Conservation (phyloP, 495 filamentous ascomycete genomes). For the Thermothielavioides terrestris region DNA sequence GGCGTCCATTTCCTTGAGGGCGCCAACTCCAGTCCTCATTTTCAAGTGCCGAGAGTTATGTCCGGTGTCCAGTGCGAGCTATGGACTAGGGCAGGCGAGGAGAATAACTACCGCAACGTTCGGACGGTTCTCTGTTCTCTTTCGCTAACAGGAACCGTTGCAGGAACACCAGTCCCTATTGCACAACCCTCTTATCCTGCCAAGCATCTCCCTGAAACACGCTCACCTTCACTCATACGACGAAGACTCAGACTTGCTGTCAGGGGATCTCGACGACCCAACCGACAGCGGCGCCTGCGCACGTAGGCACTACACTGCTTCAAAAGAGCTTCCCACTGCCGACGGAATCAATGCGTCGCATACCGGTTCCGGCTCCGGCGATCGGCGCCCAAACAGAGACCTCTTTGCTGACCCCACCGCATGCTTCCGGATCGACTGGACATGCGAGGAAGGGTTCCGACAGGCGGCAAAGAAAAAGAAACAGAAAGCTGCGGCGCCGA, state of each 20-base stretch:
- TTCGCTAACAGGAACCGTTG: constrained; percentile 1
- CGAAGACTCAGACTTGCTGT: constrained; percentile 5
- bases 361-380: not conserved
- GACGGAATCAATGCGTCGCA: not conserved
- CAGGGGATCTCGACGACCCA: constrained; percentile 7
- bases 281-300: constrained; percentile 18
- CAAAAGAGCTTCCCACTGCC: not conserved
- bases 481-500: constrained; percentile 11
- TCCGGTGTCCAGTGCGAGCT: no score
- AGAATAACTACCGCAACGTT: no score
- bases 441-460: constrained; percentile 37
- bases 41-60: no score
- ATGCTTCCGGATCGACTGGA: constrained; percentile 34
- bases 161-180: constrained; percentile 2
- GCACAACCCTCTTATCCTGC: constrained; percentile 7
- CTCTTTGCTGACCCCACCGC: constrained; percentile 23
- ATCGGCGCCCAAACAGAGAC: constrained; percentile 10
- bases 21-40: not conserved
- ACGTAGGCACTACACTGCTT: not conserved
- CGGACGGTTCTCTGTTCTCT: not conserved
- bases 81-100: no score
- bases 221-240: constrained; percentile 1
- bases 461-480: constrained; percentile 38
- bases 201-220: constrained; percentile 13
- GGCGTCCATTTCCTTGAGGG: not conserved